These are phyloP conservation scores for Rhizoclosmatium globosum DNA, from an alignment of 192 early-diverging fungal genomes.

Conservation along the genomic window DNA sequence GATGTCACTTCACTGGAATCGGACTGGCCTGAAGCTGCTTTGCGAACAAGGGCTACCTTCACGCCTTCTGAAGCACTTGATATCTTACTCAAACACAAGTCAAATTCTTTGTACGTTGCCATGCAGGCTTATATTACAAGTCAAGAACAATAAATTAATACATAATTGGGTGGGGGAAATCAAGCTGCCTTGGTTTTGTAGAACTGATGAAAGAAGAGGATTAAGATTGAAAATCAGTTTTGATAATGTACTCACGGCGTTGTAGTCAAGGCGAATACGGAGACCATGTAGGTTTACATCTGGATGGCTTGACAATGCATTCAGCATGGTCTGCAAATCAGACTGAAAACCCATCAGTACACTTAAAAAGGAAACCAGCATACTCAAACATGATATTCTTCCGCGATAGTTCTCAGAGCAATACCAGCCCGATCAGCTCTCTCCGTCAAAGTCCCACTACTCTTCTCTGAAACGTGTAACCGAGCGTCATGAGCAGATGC, in stretches of 20 bases:
- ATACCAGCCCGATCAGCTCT: conserved; percentile 27
- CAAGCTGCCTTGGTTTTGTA: background rate
- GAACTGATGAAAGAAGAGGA: background rate
- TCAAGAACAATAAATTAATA: background rate
- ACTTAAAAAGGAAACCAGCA: conserved; percentile 12
- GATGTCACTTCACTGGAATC: conserved; percentile 17
- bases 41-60: background rate
- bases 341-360: conserved; percentile 45
- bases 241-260: conserved; percentile 39
- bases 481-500: conserved; percentile 8
- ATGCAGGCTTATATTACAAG: conserved; percentile 8
- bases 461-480: background rate
- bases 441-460: background rate
- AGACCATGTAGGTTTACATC: conserved; percentile 79
- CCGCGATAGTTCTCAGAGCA: conserved; percentile 34
- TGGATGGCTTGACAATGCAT: conserved; percentile 65
- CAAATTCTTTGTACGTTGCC: conserved; percentile 16
- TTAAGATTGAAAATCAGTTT: background rate
- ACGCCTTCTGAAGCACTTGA: background rate
- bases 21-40: conserved; percentile 15
- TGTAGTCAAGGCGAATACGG: conserved; percentile 84
- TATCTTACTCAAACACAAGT: background rate
- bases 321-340: conserved; percentile 61
- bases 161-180: background rate
- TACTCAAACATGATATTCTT: conserved; percentile 21